Conservation (phyloP, 1,284 basidiomycete species). For the Ustilago vetiveriae region DNA sequence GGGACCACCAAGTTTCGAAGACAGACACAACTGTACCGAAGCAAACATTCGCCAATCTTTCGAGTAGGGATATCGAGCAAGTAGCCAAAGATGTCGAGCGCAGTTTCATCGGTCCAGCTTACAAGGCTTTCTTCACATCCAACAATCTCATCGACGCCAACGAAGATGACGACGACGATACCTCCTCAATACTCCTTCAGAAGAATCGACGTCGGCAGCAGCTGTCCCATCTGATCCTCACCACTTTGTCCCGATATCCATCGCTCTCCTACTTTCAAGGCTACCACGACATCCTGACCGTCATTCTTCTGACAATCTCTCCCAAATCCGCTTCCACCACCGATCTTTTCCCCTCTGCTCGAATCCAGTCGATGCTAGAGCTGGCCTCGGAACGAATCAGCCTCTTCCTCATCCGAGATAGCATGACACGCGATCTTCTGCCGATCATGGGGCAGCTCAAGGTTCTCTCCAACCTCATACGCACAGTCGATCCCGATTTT, state of each 20-base stretch:
- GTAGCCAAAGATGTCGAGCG: slow-evolving; percentile 63
- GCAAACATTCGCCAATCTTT: neutral
- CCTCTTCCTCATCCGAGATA: slow-evolving; percentile 83
- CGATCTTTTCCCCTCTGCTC: slow-evolving; percentile 3
- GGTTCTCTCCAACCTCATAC: slow-evolving; percentile 76
- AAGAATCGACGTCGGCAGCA: slow-evolving; percentile 36
- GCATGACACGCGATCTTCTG: slow-evolving; percentile 84
- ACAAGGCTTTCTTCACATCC: slow-evolving; percentile 5
- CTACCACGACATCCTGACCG: slow-evolving; percentile 90
- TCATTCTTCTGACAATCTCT: slow-evolving; percentile 78
- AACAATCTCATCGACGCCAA: neutral
- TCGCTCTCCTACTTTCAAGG: slow-evolving; percentile 84
- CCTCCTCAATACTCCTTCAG: neutral
- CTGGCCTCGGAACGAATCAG: slow-evolving; percentile 74
- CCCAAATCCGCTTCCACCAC: neutral
- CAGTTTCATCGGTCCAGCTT: slow-evolving; percentile 58
- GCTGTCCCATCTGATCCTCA: slow-evolving; percentile 68
- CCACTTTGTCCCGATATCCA: slow-evolving; percentile 78
- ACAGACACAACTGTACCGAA: neutral
- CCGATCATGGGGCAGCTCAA: slow-evolving; percentile 84
- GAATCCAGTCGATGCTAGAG: slow-evolving; percentile 13
- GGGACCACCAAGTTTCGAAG: neutral
- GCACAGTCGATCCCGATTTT: slow-evolving; percentile 77
- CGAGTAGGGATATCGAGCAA: slow-evolving; percentile 56
- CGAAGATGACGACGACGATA: neutral